Evolutionary conservation across 2,329 filamentous ascomycete genomes (phyloP), one percentile per base, ranked within the genome.

Genomic region (Byssoonygena ceratinophila): DNA sequence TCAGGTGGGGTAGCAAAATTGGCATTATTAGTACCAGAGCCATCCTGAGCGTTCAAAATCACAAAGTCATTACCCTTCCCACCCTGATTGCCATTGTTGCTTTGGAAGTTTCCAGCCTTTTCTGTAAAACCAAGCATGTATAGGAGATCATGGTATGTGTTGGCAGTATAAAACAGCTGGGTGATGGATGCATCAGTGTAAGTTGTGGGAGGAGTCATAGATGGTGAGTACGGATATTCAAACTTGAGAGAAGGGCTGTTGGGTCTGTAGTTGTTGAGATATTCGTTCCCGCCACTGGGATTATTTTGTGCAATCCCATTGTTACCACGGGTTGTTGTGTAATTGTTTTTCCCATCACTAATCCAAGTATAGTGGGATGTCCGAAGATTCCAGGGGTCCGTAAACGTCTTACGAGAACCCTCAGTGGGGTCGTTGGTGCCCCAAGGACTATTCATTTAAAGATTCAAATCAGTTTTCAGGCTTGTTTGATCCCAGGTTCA

Each of bases 1-100:
- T 56, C 54, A 40, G 54, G 54, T 25, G 54, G 54, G 40, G 54
- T 56, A 52, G 51, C 51, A 31, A 56, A 56, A 47, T 56, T 56
- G 43, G 54, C 54, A 31, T 56, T 56, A 43, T 56, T 56, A n/a
- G 43, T 49, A 23, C 54, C 54, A 16, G 51, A 54, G n/a, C 54
- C 54, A 41, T 56, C 54, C 36, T 56, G 54, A 27, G 54, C 41
- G 36, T 56, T 56, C 36, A 51, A 40, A 29, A 56, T 56, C 5
- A 46, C 54, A 37, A 41, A 54, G 31, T 56, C 54, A 37, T 54
- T 51, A n/a, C 54, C 54, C n/a, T 20, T 25, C 9, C 54, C 54
- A 32, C 54, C 54, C 23, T 49, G 20, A 44, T 40, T 41, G 32
- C 34, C 40, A 36, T 56, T 56, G 48, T 46, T 54, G 12, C n/a